Percentiles rank a stretch among this genome's conserved stretches.
These are phyloP conservation scores for Saccharomyces eubayanus DNA, from an alignment of 805 yeast genomes.

Conservation along the genomic window DNA sequence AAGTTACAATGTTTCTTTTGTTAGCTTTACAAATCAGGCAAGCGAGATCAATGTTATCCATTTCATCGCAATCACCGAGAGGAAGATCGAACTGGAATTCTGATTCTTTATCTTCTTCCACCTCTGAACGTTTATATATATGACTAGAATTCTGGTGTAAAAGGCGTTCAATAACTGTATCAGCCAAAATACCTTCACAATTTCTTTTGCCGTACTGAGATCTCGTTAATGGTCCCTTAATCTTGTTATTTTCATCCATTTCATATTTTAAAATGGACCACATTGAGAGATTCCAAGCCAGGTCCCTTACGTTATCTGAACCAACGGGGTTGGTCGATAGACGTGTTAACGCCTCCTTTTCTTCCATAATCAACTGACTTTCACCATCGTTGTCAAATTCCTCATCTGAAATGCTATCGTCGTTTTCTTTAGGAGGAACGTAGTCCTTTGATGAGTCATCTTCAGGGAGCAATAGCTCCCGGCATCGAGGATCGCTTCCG, in stretches of 20 bases:
- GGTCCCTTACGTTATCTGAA: constrained; percentile 4
- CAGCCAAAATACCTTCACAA: constrained; percentile 24
- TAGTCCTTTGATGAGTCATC: constrained; percentile 25
- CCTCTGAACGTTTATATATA: background rate
- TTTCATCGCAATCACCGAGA: background rate
- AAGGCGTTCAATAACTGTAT: constrained; percentile 16
- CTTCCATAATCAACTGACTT: background rate
- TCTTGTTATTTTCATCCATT: constrained; percentile 14
- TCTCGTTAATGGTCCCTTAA: constrained; percentile 25
- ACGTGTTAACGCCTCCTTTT: background rate
- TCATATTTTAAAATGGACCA: constrained; percentile 24
- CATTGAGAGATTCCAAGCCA: constrained; percentile 24
- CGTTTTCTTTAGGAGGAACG: constrained; percentile 16
- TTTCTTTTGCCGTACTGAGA: constrained; percentile 28
- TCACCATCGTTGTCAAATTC: background rate
- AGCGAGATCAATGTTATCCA: constrained; percentile 27
- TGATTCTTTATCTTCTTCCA: background rate
- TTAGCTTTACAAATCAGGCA: constrained; percentile 80
- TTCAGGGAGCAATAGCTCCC: constrained; percentile 14
- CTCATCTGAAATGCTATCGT: constrained; percentile 6
- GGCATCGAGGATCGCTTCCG: constrained; percentile 12
- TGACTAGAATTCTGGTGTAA: background rate
- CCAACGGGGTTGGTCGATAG: background rate
- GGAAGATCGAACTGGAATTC: background rate
- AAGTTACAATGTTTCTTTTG: constrained; percentile 66